Conservation (phyloP, 2,329 filamentous ascomycete species). For the Aspergillus alliaceus region DNA sequence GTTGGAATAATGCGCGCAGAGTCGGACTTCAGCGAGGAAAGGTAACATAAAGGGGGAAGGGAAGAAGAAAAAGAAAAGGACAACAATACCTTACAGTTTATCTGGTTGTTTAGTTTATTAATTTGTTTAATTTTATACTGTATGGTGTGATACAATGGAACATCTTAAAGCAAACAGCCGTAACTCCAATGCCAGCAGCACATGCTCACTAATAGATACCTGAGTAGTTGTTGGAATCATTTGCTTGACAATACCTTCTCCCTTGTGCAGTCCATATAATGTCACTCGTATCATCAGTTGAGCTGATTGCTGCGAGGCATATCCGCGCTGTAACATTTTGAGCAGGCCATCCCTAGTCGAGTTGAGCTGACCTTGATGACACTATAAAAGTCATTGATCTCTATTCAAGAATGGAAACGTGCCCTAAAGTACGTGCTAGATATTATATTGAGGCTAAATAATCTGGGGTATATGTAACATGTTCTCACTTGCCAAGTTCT, state of each 20-base stretch:
- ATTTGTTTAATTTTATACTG: too few species aligned
- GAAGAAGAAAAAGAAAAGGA: too few species aligned
- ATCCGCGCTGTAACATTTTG: background rate
- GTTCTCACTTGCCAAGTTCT: slow-evolving; percentile 70
- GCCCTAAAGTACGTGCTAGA: background rate
- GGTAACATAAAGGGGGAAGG: too few species aligned
- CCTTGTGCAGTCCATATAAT: background rate
- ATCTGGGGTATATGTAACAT: background rate
- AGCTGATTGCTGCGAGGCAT: background rate
- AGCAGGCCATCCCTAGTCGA: background rate
- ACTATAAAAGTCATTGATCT: background rate
- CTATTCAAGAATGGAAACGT: background rate
- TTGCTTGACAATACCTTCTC: background rate
- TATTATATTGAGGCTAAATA: background rate
- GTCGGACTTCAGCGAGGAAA: too few species aligned
- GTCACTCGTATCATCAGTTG: background rate
- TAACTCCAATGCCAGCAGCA: background rate
- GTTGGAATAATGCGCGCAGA: background rate
- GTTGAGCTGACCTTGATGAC: background rate
- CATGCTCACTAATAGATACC: background rate
- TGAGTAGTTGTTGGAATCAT: background rate
- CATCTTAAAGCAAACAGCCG: background rate
- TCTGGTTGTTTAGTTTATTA: too few species aligned
- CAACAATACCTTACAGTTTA: too few species aligned
- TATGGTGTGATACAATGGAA: background rate